Percentiles rank a stretch among this genome's conserved stretches.
phyloP scores from a whole-genome alignment of 768 basidiomycete genomes.

The Cystobasidium ongulense region DNA sequence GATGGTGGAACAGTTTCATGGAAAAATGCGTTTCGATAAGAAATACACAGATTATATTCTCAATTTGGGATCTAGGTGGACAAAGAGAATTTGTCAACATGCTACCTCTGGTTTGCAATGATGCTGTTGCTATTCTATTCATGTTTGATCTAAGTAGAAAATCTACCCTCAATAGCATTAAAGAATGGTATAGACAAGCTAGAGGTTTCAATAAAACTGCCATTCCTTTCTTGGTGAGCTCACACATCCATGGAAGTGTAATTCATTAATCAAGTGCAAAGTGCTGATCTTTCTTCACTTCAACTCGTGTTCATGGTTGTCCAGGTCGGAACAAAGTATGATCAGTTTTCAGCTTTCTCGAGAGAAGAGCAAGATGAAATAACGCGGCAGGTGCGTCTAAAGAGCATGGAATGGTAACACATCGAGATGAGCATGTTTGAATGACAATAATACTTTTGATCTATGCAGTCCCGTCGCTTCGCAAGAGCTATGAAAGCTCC shows the following conservation, averaged over 20 bases:
- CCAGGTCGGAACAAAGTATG: slow-evolving; percentile 84
- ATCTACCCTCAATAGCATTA: slow-evolving; percentile 93
- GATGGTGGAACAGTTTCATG: slow-evolving; percentile 76
- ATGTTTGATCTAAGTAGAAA: slow-evolving; percentile 99
- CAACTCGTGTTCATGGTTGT: neutral
- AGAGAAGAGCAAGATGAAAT: slow-evolving; percentile 99
- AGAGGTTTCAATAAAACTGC: slow-evolving; percentile 99
- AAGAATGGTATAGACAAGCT: slow-evolving; percentile 99
- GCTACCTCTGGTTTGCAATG: slow-evolving; percentile 95
- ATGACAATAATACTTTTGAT: neutral
- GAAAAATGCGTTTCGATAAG: slow-evolving; percentile 96
- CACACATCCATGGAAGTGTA: neutral
- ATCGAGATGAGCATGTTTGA: no score
- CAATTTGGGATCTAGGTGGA: slow-evolving; percentile 62
- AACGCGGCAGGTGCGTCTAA: slow-evolving; percentile 70
- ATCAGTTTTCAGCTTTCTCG: slow-evolving; percentile 90
- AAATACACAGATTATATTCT: slow-evolving; percentile 97
- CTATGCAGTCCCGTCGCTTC: slow-evolving; percentile 79
- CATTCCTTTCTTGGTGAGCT: slow-evolving; percentile 73
- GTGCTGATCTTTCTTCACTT: neutral
- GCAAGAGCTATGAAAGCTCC: slow-evolving; percentile 99
- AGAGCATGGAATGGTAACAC: no score
- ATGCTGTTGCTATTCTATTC: slow-evolving; percentile 98
- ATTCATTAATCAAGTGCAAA: neutral
- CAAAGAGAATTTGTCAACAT: slow-evolving; percentile 94